A percentile compares a stretch with the other conserved stretches of the same genome.
Conservation (phyloP, 352 stramenopile genomes). For the Pelagophyceae sp. region DNA sequence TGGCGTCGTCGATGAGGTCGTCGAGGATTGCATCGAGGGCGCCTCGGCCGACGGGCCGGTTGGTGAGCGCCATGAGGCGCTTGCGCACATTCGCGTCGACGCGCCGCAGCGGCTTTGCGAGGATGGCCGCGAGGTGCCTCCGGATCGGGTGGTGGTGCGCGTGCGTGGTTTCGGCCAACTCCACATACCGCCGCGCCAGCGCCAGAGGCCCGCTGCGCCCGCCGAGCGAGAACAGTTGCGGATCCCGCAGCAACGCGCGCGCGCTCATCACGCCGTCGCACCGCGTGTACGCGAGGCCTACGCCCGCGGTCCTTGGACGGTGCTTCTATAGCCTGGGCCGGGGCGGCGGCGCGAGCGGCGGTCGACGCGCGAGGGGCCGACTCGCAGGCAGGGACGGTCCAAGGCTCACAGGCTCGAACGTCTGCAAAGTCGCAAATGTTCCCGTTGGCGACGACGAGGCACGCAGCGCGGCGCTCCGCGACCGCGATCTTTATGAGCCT, state of each 20-base stretch:
- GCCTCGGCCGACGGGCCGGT: too few species aligned
- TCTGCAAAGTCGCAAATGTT: not conserved
- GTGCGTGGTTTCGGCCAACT: not conserved
- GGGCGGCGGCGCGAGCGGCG: too few species aligned
- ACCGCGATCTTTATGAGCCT: too few species aligned
- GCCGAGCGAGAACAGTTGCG: conserved; percentile 68
- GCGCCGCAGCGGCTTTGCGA: too few species aligned
- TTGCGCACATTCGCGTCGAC: too few species aligned
- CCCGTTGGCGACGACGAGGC: not conserved
- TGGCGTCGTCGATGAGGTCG: too few species aligned
- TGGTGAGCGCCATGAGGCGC: too few species aligned
- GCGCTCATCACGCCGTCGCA: conserved; percentile 81
- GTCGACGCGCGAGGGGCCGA: too few species aligned
- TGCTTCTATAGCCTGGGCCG: too few species aligned
- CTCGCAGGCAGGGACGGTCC: too few species aligned
- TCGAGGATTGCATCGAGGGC: too few species aligned
- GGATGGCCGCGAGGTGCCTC: not conserved
- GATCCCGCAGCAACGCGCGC: conserved; percentile 87
- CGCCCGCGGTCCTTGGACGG: too few species aligned
- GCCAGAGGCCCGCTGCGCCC: not conserved
- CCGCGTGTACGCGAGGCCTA: not conserved
- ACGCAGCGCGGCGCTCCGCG: not conserved
- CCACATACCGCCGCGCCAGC: not conserved
- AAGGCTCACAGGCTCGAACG: not conserved
- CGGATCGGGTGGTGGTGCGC: not conserved